phyloP scores from a whole-genome alignment of 352 stramenopile species.

The Globisporangium splendens region DNA sequence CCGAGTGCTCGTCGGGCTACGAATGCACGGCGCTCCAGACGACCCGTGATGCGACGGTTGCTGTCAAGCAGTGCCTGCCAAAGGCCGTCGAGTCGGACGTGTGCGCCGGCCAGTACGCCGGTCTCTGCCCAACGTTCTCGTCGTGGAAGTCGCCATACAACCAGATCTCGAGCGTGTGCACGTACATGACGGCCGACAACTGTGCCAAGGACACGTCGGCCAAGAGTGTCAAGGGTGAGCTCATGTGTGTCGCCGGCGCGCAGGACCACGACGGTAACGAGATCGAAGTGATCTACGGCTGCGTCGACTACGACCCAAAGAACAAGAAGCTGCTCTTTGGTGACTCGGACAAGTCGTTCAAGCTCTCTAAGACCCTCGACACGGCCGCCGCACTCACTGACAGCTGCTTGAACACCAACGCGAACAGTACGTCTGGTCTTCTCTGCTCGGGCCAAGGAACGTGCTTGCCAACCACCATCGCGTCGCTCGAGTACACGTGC shows the following conservation, averaged over 20 bases:
- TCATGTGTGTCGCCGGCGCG: conserved; percentile 50
- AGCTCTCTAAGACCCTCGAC: conserved; percentile 48
- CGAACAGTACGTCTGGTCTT: conserved; percentile 40
- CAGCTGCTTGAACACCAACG: conserved; percentile 46
- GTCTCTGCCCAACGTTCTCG: conserved; percentile 67
- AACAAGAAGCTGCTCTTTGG: conserved; percentile 51
- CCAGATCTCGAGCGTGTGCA: conserved; percentile 74
- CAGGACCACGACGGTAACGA: conserved; percentile 34
- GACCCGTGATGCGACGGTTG: conserved; percentile 45
- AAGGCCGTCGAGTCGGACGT: conserved; percentile 55
- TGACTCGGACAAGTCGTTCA: conserved; percentile 37
- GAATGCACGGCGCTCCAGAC: conserved; percentile 72
- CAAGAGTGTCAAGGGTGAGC: conserved; percentile 44
- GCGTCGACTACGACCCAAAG: conserved; percentile 59
- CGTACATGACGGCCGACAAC: conserved; percentile 68
- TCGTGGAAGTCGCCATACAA: conserved; percentile 67
- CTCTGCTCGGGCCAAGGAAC: conserved; percentile 68
- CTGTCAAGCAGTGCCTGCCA: conserved; percentile 71
- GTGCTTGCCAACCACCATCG: conserved; percentile 38
- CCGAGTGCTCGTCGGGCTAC: conserved; percentile 54
- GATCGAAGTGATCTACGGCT: conserved; percentile 68
- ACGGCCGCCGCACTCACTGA: conserved; percentile 39
- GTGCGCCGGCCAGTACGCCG: conserved; percentile 58
- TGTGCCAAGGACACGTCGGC: conserved; percentile 35
- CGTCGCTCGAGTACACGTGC: conserved; percentile 55